A percentile compares a stretch with the other conserved stretches of the same genome.
Conservation (phyloP, 2,329 filamentous ascomycete genomes). For the Aspergillus sp. region DNA sequence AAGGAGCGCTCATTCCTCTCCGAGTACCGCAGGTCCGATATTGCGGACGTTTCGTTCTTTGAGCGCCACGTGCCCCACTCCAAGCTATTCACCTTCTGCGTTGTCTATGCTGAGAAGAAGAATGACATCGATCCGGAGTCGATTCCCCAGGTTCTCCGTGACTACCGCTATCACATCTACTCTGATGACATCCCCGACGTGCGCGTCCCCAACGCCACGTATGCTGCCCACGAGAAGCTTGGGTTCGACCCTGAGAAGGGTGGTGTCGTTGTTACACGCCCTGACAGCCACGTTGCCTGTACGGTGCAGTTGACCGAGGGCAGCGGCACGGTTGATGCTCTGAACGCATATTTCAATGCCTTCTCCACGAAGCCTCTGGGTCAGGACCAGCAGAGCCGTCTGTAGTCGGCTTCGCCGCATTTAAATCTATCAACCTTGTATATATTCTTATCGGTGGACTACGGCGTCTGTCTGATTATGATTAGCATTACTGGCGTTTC, state of each 20-base stretch:
- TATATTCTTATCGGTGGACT: background rate
- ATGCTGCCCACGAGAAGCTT: slow-evolving; percentile 82
- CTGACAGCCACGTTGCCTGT: slow-evolving; percentile 82
- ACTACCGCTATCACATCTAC: slow-evolving; percentile 81
- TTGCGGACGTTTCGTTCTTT: slow-evolving; percentile 66
- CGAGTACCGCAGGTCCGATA: slow-evolving; percentile 62
- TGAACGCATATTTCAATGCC: slow-evolving; percentile 78
- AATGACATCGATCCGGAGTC: slow-evolving; percentile 71
- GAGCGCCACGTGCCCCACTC: slow-evolving; percentile 84
- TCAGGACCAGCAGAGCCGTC: slow-evolving; percentile 36
- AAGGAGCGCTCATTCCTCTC: slow-evolving; percentile 71
- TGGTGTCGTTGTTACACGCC: slow-evolving; percentile 78
- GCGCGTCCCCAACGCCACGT: slow-evolving; percentile 66
- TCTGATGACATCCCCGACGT: slow-evolving; percentile 79
- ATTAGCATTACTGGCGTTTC: slow-evolving; percentile 14
- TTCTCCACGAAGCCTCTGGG: slow-evolving; percentile 63
- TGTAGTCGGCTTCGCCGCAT: slow-evolving; percentile 20
- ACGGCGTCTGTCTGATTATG: background rate
- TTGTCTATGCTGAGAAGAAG: slow-evolving; percentile 69
- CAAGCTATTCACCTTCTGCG: slow-evolving; percentile 74
- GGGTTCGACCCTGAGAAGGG: slow-evolving; percentile 72
- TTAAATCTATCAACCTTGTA: slow-evolving; percentile 3
- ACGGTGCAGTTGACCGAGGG: slow-evolving; percentile 74
- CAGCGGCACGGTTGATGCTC: slow-evolving; percentile 72
- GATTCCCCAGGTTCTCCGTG: slow-evolving; percentile 67